Evolutionary conservation across 306 rosid species (phyloP).

Genomic region (Glycine tomentella): DNA sequence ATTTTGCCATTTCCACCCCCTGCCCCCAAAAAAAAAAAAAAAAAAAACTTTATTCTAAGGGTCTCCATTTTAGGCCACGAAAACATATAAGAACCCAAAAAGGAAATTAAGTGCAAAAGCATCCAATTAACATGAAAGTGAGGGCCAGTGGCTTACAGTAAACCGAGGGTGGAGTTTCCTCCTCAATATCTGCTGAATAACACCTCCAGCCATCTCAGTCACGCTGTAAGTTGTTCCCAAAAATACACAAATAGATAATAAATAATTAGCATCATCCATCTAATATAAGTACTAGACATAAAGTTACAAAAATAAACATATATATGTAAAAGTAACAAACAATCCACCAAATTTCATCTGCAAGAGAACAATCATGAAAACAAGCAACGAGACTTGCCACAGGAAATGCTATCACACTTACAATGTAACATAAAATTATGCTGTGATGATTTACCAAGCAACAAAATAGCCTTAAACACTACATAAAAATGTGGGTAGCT

Average conservation of each 20-base stretch:
- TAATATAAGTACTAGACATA: neutral
- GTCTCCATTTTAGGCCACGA: neutral
- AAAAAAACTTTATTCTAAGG: neutral
- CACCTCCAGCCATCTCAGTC: slow-evolving; percentile 84
- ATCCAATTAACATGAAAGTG: neutral
- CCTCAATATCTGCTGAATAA: slow-evolving; percentile 73
- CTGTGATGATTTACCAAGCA: neutral
- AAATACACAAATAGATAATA: too few relatives aligned
- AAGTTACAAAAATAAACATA: neutral
- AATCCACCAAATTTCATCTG: neutral
- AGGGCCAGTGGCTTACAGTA: slow-evolving; percentile 55
- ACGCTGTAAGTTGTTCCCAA: slow-evolving; percentile 37
- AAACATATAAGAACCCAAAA: neutral
- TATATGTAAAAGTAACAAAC: neutral
- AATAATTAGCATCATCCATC: neutral
- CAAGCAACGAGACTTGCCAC: neutral
- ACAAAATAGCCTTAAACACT: neutral
- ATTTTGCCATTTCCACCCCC: too few relatives aligned
- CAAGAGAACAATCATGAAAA: neutral
- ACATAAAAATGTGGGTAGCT: neutral
- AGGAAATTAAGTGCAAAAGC: neutral
- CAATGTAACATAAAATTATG: neutral
- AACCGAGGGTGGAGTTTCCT: slow-evolving; percentile 72
- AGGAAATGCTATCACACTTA: neutral
- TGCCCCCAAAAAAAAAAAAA: too few relatives aligned